Conservation (phyloP, 306 rosid genomes). For the Ammopiptanthus mongolicus region DNA sequence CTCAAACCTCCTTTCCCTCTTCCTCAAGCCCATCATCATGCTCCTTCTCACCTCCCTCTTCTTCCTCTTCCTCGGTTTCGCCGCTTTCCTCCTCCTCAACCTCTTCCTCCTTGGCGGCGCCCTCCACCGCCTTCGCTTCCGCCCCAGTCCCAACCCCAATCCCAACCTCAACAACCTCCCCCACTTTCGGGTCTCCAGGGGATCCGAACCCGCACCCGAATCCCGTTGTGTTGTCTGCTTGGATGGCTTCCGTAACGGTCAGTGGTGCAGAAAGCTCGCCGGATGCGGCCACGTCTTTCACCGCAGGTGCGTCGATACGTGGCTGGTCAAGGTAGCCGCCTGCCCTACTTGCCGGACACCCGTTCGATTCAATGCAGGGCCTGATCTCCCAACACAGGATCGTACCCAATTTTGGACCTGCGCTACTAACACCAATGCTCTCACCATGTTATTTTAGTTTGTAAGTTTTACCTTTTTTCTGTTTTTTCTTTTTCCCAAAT, state of each 20-base stretch:
- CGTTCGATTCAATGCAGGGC: constrained; percentile 36
- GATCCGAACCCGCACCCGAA: constrained; percentile 19
- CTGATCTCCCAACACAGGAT: constrained; percentile 10
- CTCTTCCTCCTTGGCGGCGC: constrained; percentile 58
- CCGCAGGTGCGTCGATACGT: constrained; percentile 64
- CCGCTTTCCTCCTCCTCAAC: constrained; percentile 58
- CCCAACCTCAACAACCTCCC: constrained; percentile 49
- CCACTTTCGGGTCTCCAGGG: constrained; percentile 39
- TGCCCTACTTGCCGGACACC: constrained; percentile 82
- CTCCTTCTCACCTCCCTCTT: constrained; percentile 66
- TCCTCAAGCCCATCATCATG: constrained; percentile 75
- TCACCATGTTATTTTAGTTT: constrained; percentile 35
- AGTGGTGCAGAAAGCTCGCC: constrained; percentile 68
- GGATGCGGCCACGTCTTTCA: constrained; percentile 72
- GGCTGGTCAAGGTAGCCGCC: constrained; percentile 67
- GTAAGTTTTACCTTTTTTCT: constrained; percentile 29
- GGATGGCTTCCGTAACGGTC: constrained; percentile 56
- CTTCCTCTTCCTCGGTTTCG: constrained; percentile 73
- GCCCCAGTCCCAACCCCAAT: not conserved
- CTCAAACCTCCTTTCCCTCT: constrained; percentile 48
- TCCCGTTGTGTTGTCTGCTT: constrained; percentile 68
- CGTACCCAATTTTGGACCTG: constrained; percentile 21
- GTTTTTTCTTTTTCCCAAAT: constrained; percentile 13
- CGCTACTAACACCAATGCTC: constrained; percentile 6
- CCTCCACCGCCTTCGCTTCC: constrained; percentile 56